Evolutionary conservation across 2,329 filamentous ascomycete species (phyloP).

Genomic region (Aspergillus sp.): DNA sequence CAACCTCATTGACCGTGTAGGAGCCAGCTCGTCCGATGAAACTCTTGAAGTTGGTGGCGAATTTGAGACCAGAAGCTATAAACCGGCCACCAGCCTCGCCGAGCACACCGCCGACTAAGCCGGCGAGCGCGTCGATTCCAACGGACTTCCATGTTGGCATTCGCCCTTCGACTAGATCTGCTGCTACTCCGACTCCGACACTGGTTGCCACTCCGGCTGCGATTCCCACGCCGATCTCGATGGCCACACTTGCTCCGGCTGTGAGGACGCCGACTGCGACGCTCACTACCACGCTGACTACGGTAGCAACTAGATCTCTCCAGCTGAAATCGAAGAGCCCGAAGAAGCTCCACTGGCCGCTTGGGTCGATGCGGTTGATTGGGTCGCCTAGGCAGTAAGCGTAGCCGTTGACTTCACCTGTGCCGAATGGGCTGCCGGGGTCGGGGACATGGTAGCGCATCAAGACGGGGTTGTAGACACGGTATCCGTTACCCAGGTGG

Average conservation of each 20-base stretch:
- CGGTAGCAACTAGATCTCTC: neutral
- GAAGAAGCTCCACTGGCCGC: constrained; percentile 12
- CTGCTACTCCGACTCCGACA: neutral
- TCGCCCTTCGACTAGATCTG: neutral
- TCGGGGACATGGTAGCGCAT: constrained; percentile 18
- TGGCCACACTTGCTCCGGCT: neutral
- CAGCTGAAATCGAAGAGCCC: neutral
- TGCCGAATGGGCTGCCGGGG: constrained; percentile 13
- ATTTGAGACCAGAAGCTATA: too few relatives aligned
- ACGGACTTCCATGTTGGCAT: neutral
- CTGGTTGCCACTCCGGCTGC: neutral
- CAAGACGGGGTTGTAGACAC: constrained; percentile 20
- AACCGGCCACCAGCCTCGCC: neutral
- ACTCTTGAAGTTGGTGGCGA: too few relatives aligned
- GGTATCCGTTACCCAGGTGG: constrained; percentile 12
- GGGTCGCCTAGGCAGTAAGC: constrained; percentile 21
- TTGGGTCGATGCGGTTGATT: constrained; percentile 20
- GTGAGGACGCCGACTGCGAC: neutral
- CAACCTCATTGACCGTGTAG: too few relatives aligned
- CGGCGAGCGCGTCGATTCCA: neutral
- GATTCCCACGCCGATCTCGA: neutral
- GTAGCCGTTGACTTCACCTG: constrained; percentile 22
- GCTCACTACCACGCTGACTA: neutral
- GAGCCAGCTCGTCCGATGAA: too few relatives aligned
- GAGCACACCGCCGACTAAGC: neutral